Evolutionary conservation across 495 filamentous ascomycete species (phyloP).

Genomic region (Tuber melanosporum): DNA sequence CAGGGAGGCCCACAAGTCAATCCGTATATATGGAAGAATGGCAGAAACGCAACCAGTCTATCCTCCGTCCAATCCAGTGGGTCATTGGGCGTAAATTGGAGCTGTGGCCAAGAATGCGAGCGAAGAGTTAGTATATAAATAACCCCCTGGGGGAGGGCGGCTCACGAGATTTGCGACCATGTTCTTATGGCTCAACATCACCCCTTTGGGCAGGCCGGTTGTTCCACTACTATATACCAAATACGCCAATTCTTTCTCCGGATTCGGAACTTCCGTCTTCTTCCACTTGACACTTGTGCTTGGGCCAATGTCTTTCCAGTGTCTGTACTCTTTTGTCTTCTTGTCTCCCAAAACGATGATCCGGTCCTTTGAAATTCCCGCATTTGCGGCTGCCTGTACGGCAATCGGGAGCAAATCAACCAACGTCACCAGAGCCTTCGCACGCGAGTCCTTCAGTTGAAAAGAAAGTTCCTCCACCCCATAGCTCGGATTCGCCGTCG

Average conservation of each 20-base stretch:
- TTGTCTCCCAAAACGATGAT: conserved; percentile 76
- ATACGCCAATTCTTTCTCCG: conserved; percentile 58
- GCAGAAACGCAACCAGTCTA: conserved; percentile 68
- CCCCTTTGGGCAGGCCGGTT: conserved; percentile 85
- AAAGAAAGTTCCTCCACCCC: conserved; percentile 79
- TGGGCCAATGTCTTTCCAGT: conserved; percentile 68
- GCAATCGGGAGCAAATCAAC: conserved; percentile 56
- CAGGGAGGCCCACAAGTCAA: conserved; percentile 29
- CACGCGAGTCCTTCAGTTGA: conserved; percentile 74
- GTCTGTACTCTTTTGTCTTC: conserved; percentile 55
- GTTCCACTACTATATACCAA: conserved; percentile 84
- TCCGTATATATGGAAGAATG: conserved; percentile 93
- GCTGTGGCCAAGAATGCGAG: conserved; percentile 29
- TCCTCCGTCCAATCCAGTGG: conserved; percentile 48
- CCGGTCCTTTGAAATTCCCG: conserved; percentile 57
- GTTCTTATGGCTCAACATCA: conserved; percentile 80
- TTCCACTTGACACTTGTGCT: conserved; percentile 47
- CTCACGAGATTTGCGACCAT: conserved; percentile 66
- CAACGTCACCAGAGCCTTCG: conserved; percentile 72
- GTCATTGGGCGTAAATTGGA: conserved; percentile 34
- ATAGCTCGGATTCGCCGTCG: conserved; percentile 83
- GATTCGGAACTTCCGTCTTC: conserved; percentile 46
- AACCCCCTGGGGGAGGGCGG: neutral
- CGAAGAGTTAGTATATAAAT: conserved; percentile 24
- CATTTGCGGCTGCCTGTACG: conserved; percentile 58